A percentile compares a stretch with the other conserved stretches of the same genome.
phyloP scores from a whole-genome alignment of 2,329 filamentous ascomycete species.

The Xylaria multiplex region DNA sequence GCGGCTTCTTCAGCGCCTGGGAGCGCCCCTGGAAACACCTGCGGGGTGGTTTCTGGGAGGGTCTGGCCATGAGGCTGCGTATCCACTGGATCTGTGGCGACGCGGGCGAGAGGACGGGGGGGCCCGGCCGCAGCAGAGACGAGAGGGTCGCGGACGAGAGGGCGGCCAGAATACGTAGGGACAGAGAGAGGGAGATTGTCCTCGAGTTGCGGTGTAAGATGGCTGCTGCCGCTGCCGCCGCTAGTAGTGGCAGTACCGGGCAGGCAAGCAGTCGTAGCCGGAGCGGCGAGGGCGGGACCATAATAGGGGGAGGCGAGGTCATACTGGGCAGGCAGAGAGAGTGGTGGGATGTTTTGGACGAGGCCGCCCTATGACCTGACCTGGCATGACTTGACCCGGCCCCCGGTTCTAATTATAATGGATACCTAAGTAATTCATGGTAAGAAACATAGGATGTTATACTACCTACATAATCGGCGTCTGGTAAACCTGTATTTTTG shows the following conservation, averaged over 20 bases:
- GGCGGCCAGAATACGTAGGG: constrained; percentile 40
- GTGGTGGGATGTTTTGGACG: constrained; percentile 55
- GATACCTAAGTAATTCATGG: no score
- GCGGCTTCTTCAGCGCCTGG: constrained; percentile 72
- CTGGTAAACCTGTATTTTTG: no score
- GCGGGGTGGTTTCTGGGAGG: constrained; percentile 49
- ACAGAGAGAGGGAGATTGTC: constrained; percentile 61
- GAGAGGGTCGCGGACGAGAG: constrained; percentile 59
- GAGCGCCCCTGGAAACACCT: constrained; percentile 77
- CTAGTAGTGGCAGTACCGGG: background rate
- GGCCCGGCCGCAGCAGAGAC: constrained; percentile 28
- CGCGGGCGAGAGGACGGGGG: constrained; percentile 40
- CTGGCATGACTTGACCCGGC: background rate
- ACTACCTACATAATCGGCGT: no score
- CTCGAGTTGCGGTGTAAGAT: constrained; percentile 54
- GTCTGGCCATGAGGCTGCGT: constrained; percentile 43
- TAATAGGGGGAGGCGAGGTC: constrained; percentile 18
- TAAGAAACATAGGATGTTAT: no score
- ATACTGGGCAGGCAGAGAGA: constrained; percentile 40
- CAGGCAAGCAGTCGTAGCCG: constrained; percentile 53
- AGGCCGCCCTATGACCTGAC: constrained; percentile 11
- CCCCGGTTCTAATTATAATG: no score
- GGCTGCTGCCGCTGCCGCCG: background rate
- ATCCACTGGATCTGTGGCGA: constrained; percentile 43
- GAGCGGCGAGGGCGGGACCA: constrained; percentile 25